Evolutionary conservation across 805 yeast genomes (phyloP).

Genomic region (Saccharomycopsis selenospora): DNA sequence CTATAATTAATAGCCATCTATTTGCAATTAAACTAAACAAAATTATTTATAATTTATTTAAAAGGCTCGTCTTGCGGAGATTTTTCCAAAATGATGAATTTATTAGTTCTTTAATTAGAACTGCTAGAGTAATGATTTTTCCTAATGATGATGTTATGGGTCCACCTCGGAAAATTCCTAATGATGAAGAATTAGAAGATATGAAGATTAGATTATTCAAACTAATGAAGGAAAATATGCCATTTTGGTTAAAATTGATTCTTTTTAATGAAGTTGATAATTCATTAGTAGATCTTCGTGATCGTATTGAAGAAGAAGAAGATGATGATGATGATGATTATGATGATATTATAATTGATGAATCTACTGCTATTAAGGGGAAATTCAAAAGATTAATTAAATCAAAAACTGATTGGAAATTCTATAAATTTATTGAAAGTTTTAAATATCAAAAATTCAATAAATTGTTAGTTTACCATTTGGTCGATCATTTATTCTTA

Average conservation of each 20-base stretch:
- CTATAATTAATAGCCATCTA: slow-evolving; percentile 16
- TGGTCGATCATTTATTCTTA: slow-evolving; percentile 37
- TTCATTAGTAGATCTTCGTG: slow-evolving; percentile 1
- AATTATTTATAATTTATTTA: slow-evolving; percentile 23
- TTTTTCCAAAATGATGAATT: slow-evolving; percentile 21
- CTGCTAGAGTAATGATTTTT: slow-evolving; percentile 34
- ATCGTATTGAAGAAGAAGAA: slow-evolving; percentile 2
- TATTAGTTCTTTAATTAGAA: slow-evolving; percentile 24
- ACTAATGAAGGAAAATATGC: slow-evolving; percentile 23
- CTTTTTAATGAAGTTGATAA: slow-evolving; percentile 20
- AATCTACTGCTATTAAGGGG: not conserved
- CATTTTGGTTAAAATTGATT: slow-evolving; percentile 25
- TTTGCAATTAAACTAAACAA: slow-evolving; percentile 21
- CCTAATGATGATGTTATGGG: slow-evolving; percentile 47
- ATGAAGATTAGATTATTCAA: slow-evolving; percentile 24
- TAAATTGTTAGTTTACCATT: slow-evolving; percentile 35
- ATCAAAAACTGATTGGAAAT: slow-evolving; percentile 19
- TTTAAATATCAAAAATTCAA: slow-evolving; percentile 35
- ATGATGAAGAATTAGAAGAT: slow-evolving; percentile 31
- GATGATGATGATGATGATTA: slow-evolving; percentile 3
- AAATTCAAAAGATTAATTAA: slow-evolving; percentile 14
- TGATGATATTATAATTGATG: not conserved
- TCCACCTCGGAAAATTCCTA: slow-evolving; percentile 38
- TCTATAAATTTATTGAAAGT: slow-evolving; percentile 27
- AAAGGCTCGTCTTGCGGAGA: slow-evolving; percentile 20